phyloP scores from a whole-genome alignment of 2,329 filamentous ascomycete genomes.

The Diaporthe ampelina region DNA sequence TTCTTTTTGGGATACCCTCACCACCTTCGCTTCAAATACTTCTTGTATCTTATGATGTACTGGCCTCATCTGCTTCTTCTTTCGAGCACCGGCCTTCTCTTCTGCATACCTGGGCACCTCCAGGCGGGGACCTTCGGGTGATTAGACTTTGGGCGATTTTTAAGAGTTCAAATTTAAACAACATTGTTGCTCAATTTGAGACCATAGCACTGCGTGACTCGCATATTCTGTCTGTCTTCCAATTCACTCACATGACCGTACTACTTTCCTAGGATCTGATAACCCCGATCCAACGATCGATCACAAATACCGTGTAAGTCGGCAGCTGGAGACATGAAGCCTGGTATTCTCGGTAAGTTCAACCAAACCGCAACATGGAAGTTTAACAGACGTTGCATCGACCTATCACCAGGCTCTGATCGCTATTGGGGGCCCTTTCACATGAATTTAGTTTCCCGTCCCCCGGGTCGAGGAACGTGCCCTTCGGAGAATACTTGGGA shows the following conservation, averaged over 20 bases:
- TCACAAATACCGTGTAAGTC: neutral
- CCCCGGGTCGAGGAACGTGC: neutral
- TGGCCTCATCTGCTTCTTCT: neutral
- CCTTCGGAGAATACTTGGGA: neutral
- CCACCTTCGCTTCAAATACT: constrained; percentile 18
- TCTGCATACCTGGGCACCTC: constrained; percentile 32
- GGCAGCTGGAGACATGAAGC: neutral
- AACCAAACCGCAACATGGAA: neutral
- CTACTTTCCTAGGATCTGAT: neutral
- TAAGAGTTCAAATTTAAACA: neutral
- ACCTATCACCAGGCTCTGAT: neutral
- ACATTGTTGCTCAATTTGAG: neutral
- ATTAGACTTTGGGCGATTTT: neutral
- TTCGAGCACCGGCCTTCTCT: neutral
- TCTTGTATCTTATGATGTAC: neutral
- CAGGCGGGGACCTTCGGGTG: constrained; percentile 19
- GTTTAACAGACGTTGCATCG: neutral
- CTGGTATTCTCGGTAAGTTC: neutral
- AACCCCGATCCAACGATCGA: neutral
- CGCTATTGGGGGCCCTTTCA: neutral
- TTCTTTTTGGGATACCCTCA: constrained; percentile 14
- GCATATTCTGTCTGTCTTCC: neutral
- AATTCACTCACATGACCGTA: neutral
- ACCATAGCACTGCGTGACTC: neutral
- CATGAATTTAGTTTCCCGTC: neutral